Base-by-base conservation (phyloP, 2,329 filamentous ascomycete genomes). In the Decorospora gaudefroyi region DNA sequence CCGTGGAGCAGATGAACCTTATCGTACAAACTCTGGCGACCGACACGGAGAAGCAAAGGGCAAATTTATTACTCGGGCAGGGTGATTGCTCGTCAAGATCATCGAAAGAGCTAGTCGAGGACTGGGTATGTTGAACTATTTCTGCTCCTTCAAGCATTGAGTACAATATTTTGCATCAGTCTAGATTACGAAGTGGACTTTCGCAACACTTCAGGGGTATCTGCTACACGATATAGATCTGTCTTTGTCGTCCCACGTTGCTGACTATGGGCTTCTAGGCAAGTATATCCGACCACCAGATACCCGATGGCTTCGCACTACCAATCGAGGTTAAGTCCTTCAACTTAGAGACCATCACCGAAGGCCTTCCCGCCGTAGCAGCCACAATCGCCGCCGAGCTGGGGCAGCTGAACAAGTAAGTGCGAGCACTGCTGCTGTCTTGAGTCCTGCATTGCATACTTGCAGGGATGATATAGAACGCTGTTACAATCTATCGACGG, bases 401-500 rank as follows among this genome's bases (percentile, higher is more conserved):
- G 37, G 83, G 79, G 0, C 69, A 75, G 9, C 82, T 87, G 43
- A 90, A 88, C 57, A 71, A 77, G n/a, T n/a, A n/a, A n/a, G n/a
- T n/a, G n/a, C n/a, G n/a, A n/a, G n/a, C n/a, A n/a, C n/a, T n/a
- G n/a, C n/a, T n/a, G n/a, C n/a, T n/a, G n/a, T n/a, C n/a, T n/a
- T n/a, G n/a, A n/a, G n/a, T n/a, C n/a, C n/a, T n/a, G n/a, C n/a
- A n/a, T n/a, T n/a, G n/a, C n/a, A n/a, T n/a, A n/a, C n/a, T n/a
- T n/a, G n/a, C n/a, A n/a, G n/a, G n/a, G n/a, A n/a, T n/a, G n/a
- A n/a, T n/a, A n/a, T n/a, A n/a, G n/a, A n/a, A n/a, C n/a, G n/a
- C n/a, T n/a, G n/a, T n/a, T n/a, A n/a, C n/a, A n/a, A n/a, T n/a
- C n/a, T n/a, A n/a, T n/a, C n/a, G n/a, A n/a, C n/a, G n/a, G n/a